These are phyloP conservation scores for Escovopsis weberi DNA, from an alignment of 2,329 filamentous ascomycete species.

Conservation along the genomic window DNA sequence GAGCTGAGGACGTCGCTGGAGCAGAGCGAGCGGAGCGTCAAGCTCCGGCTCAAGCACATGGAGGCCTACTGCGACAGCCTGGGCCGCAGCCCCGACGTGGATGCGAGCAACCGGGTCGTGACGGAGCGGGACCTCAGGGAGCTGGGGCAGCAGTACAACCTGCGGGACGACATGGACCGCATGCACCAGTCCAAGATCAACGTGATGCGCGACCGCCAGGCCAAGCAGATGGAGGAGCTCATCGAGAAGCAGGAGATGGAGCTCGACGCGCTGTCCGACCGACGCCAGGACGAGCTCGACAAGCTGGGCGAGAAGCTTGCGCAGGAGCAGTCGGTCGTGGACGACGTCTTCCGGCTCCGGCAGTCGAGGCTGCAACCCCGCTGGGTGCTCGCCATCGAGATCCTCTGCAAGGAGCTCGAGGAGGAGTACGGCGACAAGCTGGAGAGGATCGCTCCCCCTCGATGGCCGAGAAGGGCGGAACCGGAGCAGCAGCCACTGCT, in stretches of 20 bases:
- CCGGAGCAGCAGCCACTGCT: no score
- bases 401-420: slow-evolving; percentile 39
- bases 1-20: slow-evolving; percentile 40
- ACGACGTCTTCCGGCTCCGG: slow-evolving; percentile 29
- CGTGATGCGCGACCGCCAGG: slow-evolving; percentile 49
- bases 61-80: slow-evolving; percentile 48
- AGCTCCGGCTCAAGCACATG: slow-evolving; percentile 48
- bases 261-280: slow-evolving; percentile 28
- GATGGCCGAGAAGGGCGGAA: slow-evolving; percentile 15
- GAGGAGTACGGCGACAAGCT: slow-evolving; percentile 27
- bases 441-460: slow-evolving; percentile 19
- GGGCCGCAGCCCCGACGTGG: slow-evolving; percentile 23
- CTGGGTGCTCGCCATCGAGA: slow-evolving; percentile 38
- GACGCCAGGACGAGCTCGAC: slow-evolving; percentile 33
- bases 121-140: slow-evolving; percentile 46
- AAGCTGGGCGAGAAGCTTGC: slow-evolving; percentile 31
- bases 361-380: slow-evolving; percentile 29
- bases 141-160: slow-evolving; percentile 44
- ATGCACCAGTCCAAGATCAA: slow-evolving; percentile 47
- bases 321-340: slow-evolving; percentile 35
- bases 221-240: slow-evolving; percentile 46
- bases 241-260: slow-evolving; percentile 39
- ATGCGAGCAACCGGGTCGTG: slow-evolving; percentile 35
- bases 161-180: slow-evolving; percentile 44
- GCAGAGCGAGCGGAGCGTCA: slow-evolving; percentile 41